These are phyloP conservation scores for Cordyceps fumosorosea DNA, from an alignment of 2,329 filamentous ascomycete species.

Conservation along the genomic window DNA sequence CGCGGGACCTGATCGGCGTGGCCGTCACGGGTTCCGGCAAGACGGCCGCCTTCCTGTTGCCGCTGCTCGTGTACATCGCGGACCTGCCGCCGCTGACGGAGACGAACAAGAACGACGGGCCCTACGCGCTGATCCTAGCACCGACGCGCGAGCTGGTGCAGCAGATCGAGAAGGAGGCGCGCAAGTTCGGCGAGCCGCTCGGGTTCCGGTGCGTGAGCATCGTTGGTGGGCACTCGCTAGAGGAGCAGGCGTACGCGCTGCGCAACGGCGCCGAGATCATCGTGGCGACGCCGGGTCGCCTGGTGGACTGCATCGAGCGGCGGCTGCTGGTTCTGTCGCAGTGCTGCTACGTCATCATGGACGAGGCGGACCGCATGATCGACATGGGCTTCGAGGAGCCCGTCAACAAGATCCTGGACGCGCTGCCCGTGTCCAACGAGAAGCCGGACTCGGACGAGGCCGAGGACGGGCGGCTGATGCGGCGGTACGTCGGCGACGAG, in stretches of 20 bases:
- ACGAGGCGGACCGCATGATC: constrained; percentile 98
- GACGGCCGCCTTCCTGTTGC: constrained; percentile 89
- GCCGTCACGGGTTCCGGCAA: constrained; percentile 98
- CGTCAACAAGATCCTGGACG: constrained; percentile 94
- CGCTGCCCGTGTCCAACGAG: constrained; percentile 84
- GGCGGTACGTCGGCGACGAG: constrained; percentile 63
- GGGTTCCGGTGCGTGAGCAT: constrained; percentile 95
- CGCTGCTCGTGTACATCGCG: constrained; percentile 88
- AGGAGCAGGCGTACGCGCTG: constrained; percentile 86
- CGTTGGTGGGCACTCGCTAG: constrained; percentile 92
- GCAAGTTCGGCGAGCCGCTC: constrained; percentile 82
- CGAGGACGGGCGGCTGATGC: constrained; percentile 82
- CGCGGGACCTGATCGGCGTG: constrained; percentile 93
- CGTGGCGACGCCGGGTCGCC: constrained; percentile 94
- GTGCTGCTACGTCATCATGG: constrained; percentile 98
- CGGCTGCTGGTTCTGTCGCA: constrained; percentile 88
- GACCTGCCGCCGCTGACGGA: constrained; percentile 81
- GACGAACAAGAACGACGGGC: constrained; percentile 84
- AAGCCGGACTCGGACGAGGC: constrained; percentile 93
- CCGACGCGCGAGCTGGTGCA: constrained; percentile 96
- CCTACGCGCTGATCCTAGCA: constrained; percentile 93
- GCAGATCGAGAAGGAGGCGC: constrained; percentile 91
- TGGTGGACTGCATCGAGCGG: constrained; percentile 94
- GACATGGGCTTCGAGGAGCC: constrained; percentile 97
- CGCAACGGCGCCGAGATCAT: constrained; percentile 94